Percentiles rank a stretch among this genome's conserved stretches.
Evolutionary conservation across 345 rosid genomes (phyloP).

Genomic region (Heritiera littoralis): DNA sequence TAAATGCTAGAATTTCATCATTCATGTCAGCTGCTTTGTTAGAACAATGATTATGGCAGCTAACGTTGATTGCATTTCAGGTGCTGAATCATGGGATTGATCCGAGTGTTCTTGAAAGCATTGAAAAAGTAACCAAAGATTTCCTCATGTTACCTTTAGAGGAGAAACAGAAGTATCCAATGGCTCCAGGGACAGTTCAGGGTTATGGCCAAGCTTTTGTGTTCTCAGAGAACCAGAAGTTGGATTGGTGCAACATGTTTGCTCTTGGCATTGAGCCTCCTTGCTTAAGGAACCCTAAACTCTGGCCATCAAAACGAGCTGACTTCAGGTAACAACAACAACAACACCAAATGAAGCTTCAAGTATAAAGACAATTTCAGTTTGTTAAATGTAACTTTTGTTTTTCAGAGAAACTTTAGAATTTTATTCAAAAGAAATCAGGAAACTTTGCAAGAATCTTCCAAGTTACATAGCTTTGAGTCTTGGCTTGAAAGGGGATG

Average conservation of each 20-base stretch:
- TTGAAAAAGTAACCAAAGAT: slow-evolving; percentile 68
- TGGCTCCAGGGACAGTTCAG: slow-evolving; percentile 92
- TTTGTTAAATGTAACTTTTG: not conserved
- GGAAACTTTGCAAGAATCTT: slow-evolving; percentile 66
- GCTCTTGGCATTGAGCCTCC: slow-evolving; percentile 89
- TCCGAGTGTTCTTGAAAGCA: slow-evolving; percentile 50
- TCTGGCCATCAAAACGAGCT: slow-evolving; percentile 78
- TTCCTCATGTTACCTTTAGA: slow-evolving; percentile 81
- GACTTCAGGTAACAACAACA: slow-evolving; percentile 56
- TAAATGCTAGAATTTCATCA: not conserved
- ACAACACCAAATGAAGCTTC: too few species aligned
- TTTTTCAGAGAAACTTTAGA: slow-evolving; percentile 67
- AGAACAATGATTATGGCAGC: not conserved
- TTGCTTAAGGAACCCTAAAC: slow-evolving; percentile 64
- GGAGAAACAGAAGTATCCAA: slow-evolving; percentile 81
- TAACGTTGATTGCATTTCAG: slow-evolving; percentile 35
- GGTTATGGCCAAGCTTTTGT: slow-evolving; percentile 97
- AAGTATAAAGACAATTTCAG: not conserved
- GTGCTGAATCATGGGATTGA: slow-evolving; percentile 82
- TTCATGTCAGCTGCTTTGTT: not conserved
- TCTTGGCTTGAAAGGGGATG: slow-evolving; percentile 56
- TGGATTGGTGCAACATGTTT: slow-evolving; percentile 98
- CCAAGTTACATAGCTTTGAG: slow-evolving; percentile 58
- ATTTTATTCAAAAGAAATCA: slow-evolving; percentile 60
- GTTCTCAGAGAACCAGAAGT: slow-evolving; percentile 90